These are phyloP conservation scores for Apostasia shenzhenica DNA, from an alignment of 106 monocot species.

Conservation along the genomic window DNA sequence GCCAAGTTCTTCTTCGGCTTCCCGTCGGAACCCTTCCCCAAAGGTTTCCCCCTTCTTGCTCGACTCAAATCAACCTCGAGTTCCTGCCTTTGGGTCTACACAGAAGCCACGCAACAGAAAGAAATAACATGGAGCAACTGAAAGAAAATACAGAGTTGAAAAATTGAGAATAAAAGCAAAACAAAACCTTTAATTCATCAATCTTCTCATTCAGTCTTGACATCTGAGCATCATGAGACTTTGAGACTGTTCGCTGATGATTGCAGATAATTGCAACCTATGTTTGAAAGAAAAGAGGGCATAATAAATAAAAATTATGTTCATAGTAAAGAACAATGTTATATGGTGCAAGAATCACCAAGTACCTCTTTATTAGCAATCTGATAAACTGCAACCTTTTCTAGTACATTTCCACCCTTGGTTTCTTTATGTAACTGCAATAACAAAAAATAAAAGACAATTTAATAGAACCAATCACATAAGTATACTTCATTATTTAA, in stretches of 20 bases:
- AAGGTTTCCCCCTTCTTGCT: constrained; percentile 73
- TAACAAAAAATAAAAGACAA: neutral
- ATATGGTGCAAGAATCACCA: neutral
- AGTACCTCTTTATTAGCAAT: constrained; percentile 87
- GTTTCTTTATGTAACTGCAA: constrained; percentile 66
- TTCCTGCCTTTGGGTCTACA: constrained; percentile 59
- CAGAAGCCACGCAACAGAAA: neutral
- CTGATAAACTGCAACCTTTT: constrained; percentile 89
- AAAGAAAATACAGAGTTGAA: neutral
- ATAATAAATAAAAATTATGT: neutral
- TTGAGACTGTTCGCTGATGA: constrained; percentile 88
- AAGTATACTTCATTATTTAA: too few species aligned
- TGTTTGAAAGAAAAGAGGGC: neutral
- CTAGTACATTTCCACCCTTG: constrained; percentile 46
- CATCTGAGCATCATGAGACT: constrained; percentile 89
- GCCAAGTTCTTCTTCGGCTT: constrained; percentile 63
- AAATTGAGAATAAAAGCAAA: neutral
- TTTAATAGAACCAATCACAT: too few species aligned
- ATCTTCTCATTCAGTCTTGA: constrained; percentile 78
- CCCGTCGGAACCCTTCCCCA: constrained; percentile 62
- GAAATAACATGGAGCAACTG: neutral
- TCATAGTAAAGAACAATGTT: constrained; percentile 1
- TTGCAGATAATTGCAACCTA: constrained; percentile 96
- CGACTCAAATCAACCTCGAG: constrained; percentile 63
- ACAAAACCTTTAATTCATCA: constrained; percentile 62